Percentiles rank a stretch among this genome's conserved stretches.
Evolutionary conservation across 192 early-diverging fungal species (phyloP).

Genomic region (Allomyces arbusculus): DNA sequence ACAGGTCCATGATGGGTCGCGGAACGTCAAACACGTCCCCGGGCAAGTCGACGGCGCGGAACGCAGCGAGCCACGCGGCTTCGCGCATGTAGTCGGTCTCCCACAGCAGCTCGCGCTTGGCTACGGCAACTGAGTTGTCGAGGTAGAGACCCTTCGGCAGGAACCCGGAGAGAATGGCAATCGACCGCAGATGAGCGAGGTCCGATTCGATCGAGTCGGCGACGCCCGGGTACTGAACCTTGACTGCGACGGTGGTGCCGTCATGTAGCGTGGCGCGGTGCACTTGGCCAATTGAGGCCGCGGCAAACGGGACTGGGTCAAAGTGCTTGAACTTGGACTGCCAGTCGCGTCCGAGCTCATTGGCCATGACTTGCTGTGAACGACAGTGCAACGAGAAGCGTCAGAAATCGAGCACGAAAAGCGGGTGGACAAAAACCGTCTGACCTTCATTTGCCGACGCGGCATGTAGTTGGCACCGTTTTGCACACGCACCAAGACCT

Average conservation of each 20-base stretch:
- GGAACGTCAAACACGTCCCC: slow-evolving; percentile 44
- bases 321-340: slow-evolving; percentile 41
- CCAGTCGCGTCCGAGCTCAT: slow-evolving; percentile 58
- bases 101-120: slow-evolving; percentile 70
- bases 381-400: background rate
- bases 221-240: slow-evolving; percentile 93
- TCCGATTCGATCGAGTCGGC: slow-evolving; percentile 73
- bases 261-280: slow-evolving; percentile 35
- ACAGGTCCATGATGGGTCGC: slow-evolving; percentile 39
- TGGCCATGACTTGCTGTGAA: slow-evolving; percentile 31
- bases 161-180: slow-evolving; percentile 61
- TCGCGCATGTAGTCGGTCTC: slow-evolving; percentile 87
- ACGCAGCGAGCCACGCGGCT: slow-evolving; percentile 49
- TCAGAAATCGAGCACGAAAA: background rate
- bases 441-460: slow-evolving; percentile 46
- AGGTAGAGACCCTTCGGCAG: slow-evolving; percentile 86
- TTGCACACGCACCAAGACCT: slow-evolving; percentile 70
- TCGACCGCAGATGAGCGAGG: slow-evolving; percentile 54
- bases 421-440: background rate
- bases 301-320: slow-evolving; percentile 68
- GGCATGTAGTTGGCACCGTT: slow-evolving; percentile 94
- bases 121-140: slow-evolving; percentile 84
- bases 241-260: slow-evolving; percentile 52
- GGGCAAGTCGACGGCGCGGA: slow-evolving; percentile 32
- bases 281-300: slow-evolving; percentile 74